phyloP scores from a whole-genome alignment of 441 rosid genomes.

The Brassica balearica region DNA sequence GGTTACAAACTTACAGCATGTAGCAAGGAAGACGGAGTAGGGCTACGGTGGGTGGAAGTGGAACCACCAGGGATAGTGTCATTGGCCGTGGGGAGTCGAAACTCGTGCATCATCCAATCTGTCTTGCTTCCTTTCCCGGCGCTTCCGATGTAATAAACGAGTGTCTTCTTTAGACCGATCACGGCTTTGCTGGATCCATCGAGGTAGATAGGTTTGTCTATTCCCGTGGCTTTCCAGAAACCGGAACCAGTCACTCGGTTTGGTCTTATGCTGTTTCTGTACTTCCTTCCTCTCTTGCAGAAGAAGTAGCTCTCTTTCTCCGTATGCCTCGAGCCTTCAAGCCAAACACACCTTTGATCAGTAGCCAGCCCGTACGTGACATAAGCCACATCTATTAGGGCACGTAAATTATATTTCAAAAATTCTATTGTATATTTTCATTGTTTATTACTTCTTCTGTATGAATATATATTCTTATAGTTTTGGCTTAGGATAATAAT shows the following conservation, averaged over 20 bases:
- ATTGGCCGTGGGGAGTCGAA: slow-evolving; percentile 72
- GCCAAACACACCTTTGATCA: slow-evolving; percentile 13
- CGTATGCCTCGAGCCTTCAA: slow-evolving; percentile 42
- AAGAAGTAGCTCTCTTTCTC: slow-evolving; percentile 83
- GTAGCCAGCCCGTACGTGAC: background rate
- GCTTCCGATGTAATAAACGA: slow-evolving; percentile 83
- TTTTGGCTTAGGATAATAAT: background rate
- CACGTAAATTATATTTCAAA: background rate
- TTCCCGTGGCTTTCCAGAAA: slow-evolving; percentile 98
- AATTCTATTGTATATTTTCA: background rate
- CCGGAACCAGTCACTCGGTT: slow-evolving; percentile 96
- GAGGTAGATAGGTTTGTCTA: slow-evolving; percentile 74
- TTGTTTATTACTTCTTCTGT: background rate
- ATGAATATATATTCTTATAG: background rate
- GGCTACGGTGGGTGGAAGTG: slow-evolving; percentile 30
- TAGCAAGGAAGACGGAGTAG: slow-evolving; percentile 40
- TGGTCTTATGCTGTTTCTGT: slow-evolving; percentile 89
- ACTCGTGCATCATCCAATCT: slow-evolving; percentile 99
- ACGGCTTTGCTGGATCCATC: slow-evolving; percentile 52
- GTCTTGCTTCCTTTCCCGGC: slow-evolving; percentile 97
- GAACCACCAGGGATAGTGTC: slow-evolving; percentile 36
- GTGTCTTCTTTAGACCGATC: slow-evolving; percentile 87
- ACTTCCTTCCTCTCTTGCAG: slow-evolving; percentile 92
- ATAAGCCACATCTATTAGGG: background rate
- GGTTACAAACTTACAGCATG: slow-evolving; percentile 68